Evolutionary conservation across 305 asterid genomes (phyloP), one percentile per base, ranked within the genome.

Genomic region (Solanum hybrid): DNA sequence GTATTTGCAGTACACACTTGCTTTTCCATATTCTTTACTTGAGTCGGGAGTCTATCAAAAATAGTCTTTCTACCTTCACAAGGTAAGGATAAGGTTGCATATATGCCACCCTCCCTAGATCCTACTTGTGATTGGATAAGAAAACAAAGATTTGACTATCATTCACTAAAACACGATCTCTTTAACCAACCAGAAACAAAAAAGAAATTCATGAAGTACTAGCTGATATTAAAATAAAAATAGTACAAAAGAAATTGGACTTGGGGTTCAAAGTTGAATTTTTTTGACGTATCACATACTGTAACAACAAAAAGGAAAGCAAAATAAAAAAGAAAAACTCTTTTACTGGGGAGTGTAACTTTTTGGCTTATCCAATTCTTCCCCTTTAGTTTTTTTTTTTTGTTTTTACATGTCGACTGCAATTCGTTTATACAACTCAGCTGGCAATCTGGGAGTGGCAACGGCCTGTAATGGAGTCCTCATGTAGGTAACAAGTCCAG

Each of bases 401-500:
- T 88, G n/a, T 42, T 42, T 42, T 42, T 40, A 88, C 90, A 88
- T 88, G 34, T 51, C 89, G 56, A 27, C 85, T 12, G 95, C 94
- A 75, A 94, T 93, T 12, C 96, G 94, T 91, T 89, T 92, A 93
- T 81, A 94, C 91, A 95, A 87, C 26, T 92, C 94, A 0, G 85
- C 92, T 1, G 96, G 86, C 88, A 95, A 89, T 71, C 98, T 91
- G 2, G 97, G 95, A 9, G 92, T 90, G 2, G 96, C 92, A 17
- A 92, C 92, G 4, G 92, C 95, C 81, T 90, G 80, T 32, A 95
- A 87, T 2, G 97, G 97, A 14, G 91, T 93, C 31, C 89, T 90
- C 98, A 95, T 95, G 91, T 94, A 95, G 15, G 96, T 93, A 13
- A 94, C 97, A 1, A 89, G 45, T 14, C 98, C 98, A 1, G 97